Evolutionary conservation across 352 stramenopile genomes (phyloP).

Genomic region (Phytopythium litorale): DNA sequence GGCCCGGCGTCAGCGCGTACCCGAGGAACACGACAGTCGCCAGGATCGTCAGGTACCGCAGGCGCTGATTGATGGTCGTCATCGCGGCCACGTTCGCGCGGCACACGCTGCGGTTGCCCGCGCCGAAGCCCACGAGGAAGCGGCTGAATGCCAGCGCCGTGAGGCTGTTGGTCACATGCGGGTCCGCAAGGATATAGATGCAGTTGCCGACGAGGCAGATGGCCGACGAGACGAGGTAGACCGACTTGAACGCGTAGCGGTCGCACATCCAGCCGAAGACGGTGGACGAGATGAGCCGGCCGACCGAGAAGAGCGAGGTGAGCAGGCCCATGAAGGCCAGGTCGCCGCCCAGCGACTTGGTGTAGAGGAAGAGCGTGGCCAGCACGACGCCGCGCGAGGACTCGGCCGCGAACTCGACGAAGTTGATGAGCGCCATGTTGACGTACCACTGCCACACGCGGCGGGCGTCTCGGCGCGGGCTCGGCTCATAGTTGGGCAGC

Average conservation of each 20-base stretch:
- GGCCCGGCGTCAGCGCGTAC: too few species aligned
- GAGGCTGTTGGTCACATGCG: too few species aligned
- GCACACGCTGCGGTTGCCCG: too few species aligned
- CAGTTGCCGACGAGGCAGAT: constrained; percentile 77
- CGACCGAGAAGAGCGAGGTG: constrained; percentile 81
- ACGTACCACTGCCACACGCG: constrained; percentile 62
- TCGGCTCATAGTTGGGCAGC: constrained; percentile 35
- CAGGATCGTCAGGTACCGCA: too few species aligned
- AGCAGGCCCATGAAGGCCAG: constrained; percentile 79
- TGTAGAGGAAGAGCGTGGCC: constrained; percentile 82
- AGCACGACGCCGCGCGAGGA: constrained; percentile 75
- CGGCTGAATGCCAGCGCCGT: too few species aligned
- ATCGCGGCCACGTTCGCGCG: too few species aligned
- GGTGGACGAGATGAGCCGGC: constrained; percentile 72
- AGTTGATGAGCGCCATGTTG: constrained; percentile 83
- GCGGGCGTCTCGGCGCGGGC: constrained; percentile 23
- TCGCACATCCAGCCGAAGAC: constrained; percentile 86
- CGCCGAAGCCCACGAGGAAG: too few species aligned
- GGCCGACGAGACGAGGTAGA: constrained; percentile 73
- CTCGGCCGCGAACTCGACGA: constrained; percentile 80
- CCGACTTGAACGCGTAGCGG: constrained; percentile 72
- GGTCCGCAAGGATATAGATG: too few species aligned
- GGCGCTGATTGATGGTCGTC: too few species aligned
- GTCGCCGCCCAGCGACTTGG: constrained; percentile 69
- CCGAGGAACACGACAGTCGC: too few species aligned